Conservation (phyloP, 345 rosid species). For the Aquilaria sinensis region DNA sequence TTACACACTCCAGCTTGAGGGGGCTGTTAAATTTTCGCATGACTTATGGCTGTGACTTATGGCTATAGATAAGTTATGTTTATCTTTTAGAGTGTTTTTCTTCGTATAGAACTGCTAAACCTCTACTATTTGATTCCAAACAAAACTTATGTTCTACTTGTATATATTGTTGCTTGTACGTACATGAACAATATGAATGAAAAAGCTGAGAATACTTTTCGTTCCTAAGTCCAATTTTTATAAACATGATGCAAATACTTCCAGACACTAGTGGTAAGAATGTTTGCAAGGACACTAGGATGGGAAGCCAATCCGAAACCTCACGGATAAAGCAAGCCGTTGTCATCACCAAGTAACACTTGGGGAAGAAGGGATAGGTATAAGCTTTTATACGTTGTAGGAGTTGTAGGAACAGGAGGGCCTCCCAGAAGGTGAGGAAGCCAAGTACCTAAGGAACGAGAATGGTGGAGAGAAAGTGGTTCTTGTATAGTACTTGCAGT, state of each 20-base stretch:
- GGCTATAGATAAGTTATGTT: no score
- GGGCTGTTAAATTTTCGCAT: no score
- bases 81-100: no score
- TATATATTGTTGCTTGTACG: no score
- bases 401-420: conserved; percentile 57
- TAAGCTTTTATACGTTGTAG: conserved; percentile 56
- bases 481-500: conserved; percentile 45
- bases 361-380: conserved; percentile 50
- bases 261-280: conserved; percentile 80
- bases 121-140: no score
- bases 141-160: no score
- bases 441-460: conserved; percentile 72
- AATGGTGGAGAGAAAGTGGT: conserved; percentile 37
- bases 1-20: no score
- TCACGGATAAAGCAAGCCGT: conserved; percentile 93
- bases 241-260: conserved; percentile 74
- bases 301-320: conserved; percentile 95
- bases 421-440: conserved; percentile 93
- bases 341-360: conserved; percentile 79
- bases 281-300: conserved; percentile 70
- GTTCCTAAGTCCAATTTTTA: no score
- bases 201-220: no score
- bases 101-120: no score
- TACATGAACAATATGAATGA: no score
- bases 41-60: no score